Conservation (phyloP, 1,284 basidiomycete species). For the Acaromyces ingoldii region DNA sequence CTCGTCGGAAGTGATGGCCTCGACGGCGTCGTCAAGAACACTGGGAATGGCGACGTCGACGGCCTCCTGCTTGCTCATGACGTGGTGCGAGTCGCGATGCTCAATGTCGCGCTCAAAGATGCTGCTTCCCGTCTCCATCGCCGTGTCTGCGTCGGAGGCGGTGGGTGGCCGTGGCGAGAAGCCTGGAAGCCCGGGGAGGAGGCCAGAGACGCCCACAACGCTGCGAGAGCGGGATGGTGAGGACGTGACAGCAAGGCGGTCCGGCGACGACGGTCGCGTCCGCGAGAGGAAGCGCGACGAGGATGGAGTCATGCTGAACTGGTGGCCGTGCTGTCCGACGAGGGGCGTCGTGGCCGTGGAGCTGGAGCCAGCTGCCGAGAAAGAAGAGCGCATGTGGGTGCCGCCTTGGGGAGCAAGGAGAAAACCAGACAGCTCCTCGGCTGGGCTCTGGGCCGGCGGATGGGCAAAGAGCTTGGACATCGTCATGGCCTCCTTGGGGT, state of each 20-base stretch:
- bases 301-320: constrained; percentile 12
- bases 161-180: not conserved
- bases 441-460: constrained; percentile 22
- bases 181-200: constrained; percentile 1
- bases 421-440: constrained; percentile 10
- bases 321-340: too few relatives aligned
- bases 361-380: too few relatives aligned
- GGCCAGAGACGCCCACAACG: constrained; percentile 3
- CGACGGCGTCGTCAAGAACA: constrained; percentile 46
- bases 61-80: constrained; percentile 40
- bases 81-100: constrained; percentile 37
- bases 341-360: too few relatives aligned
- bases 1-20: constrained; percentile 41
- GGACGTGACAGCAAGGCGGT: too few relatives aligned
- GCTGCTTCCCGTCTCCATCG: constrained; percentile 10
- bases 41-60: constrained; percentile 45
- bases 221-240: too few relatives aligned
- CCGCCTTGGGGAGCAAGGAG: too few relatives aligned
- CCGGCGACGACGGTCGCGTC: constrained; percentile 15
- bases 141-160: not conserved
- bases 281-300: constrained; percentile 14
- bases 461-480: constrained; percentile 41
- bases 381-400: too few relatives aligned
- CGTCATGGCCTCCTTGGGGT: constrained; percentile 35
- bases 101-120: constrained; percentile 50